A percentile compares a stretch with the other conserved stretches of the same genome.
These are phyloP conservation scores for Nemania sp. DNA, from an alignment of 2,329 filamentous ascomycete species.

Conservation along the genomic window DNA sequence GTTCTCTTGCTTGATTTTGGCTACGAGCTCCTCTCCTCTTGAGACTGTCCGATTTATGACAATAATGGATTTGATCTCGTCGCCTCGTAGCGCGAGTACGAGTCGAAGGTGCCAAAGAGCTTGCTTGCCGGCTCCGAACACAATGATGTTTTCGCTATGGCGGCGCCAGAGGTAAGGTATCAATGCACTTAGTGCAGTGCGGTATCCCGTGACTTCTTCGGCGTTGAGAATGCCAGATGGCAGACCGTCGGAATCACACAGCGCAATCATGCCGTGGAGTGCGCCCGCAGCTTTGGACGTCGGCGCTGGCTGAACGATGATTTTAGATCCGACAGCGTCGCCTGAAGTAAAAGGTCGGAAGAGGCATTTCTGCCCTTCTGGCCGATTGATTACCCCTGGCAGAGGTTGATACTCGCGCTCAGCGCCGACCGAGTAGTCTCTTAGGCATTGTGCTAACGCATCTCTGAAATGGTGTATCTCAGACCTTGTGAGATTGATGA, in stretches of 20 bases:
- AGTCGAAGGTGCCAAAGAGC: constrained; percentile 26
- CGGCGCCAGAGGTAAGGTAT: constrained; percentile 23
- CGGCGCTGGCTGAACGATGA: constrained; percentile 19
- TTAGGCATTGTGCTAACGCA: constrained; percentile 6
- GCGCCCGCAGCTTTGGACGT: constrained; percentile 9
- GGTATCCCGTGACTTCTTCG: constrained; percentile 22
- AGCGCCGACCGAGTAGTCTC: constrained; percentile 6
- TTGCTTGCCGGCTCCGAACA: constrained; percentile 25
- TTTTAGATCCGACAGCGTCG: constrained; percentile 16
- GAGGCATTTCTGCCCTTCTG: constrained; percentile 23
- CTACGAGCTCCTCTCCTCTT: constrained; percentile 11
- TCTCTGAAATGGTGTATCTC: constrained; percentile 14
- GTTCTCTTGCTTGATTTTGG: constrained; percentile 13
- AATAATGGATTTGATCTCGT: constrained; percentile 18
- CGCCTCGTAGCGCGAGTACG: constrained; percentile 17
- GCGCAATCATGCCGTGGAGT: constrained; percentile 20
- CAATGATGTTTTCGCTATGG: constrained; percentile 3
- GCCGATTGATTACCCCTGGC: constrained; percentile 16
- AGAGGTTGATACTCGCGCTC: constrained; percentile 19
- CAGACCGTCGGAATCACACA: constrained; percentile 20
- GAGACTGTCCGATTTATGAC: constrained; percentile 17
- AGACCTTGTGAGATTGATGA: constrained; percentile 14
- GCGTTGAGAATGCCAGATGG: constrained; percentile 23
- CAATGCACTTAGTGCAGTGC: constrained; percentile 19
- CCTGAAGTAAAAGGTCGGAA: constrained; percentile 23